Percentiles rank a stretch among this genome's conserved stretches.
phyloP scores from a whole-genome alignment of 2,329 filamentous ascomycete genomes.

The Chalaropsis ovoidea region DNA sequence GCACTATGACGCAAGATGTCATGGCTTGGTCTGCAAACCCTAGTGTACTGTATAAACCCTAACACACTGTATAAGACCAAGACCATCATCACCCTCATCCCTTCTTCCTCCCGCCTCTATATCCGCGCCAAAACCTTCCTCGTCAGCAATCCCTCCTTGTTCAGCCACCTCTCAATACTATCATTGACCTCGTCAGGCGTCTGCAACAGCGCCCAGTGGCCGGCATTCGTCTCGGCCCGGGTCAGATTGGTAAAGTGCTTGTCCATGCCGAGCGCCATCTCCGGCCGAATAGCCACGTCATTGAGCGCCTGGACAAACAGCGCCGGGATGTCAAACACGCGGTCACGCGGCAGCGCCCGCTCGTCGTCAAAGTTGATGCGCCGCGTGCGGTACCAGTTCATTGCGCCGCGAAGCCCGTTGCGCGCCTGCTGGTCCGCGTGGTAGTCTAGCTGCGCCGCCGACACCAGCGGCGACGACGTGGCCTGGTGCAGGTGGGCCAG shows the following conservation, averaged over 20 bases:
- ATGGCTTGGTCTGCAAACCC: background rate
- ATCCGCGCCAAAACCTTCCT: slow-evolving; percentile 33
- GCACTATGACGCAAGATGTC: background rate
- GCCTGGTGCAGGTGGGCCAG: slow-evolving; percentile 52
- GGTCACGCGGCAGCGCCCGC: slow-evolving; percentile 41
- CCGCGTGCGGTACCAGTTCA: slow-evolving; percentile 79
- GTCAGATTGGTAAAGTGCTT: slow-evolving; percentile 54
- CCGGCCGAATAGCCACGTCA: slow-evolving; percentile 63
- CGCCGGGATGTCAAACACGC: slow-evolving; percentile 47
- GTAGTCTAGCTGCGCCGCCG: slow-evolving; percentile 60
- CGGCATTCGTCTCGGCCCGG: slow-evolving; percentile 53
- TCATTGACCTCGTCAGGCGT: slow-evolving; percentile 59
- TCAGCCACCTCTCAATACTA: slow-evolving; percentile 58
- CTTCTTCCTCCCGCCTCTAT: slow-evolving; percentile 27
- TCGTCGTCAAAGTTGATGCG: slow-evolving; percentile 72
- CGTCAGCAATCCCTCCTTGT: slow-evolving; percentile 30
- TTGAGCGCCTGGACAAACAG: slow-evolving; percentile 64
- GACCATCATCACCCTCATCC: background rate
- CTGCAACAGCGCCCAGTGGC: slow-evolving; percentile 79
- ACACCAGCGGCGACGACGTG: slow-evolving; percentile 51
- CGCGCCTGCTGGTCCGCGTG: slow-evolving; percentile 64
- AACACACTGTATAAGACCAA: background rate
- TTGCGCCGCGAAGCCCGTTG: slow-evolving; percentile 64
- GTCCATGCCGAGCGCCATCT: slow-evolving; percentile 63
- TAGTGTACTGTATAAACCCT: background rate